These are phyloP conservation scores for Diaporthe helianthi DNA, from an alignment of 2,329 filamentous ascomycete species.

Conservation along the genomic window DNA sequence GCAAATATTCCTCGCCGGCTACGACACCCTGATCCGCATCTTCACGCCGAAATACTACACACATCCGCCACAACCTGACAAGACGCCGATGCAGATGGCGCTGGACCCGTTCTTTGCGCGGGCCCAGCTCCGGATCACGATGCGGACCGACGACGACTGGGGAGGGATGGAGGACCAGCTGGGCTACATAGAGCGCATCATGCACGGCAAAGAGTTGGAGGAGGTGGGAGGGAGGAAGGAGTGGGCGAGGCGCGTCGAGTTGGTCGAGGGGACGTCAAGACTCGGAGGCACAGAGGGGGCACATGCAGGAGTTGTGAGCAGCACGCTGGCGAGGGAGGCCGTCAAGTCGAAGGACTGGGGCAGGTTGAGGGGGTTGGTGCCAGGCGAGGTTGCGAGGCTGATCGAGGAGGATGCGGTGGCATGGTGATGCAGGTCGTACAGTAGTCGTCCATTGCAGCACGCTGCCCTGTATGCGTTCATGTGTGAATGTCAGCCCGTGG, in stretches of 20 bases:
- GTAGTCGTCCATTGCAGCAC: background rate
- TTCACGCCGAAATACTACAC: slow-evolving; percentile 76
- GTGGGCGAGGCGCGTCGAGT: slow-evolving; percentile 67
- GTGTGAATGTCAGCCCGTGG: background rate
- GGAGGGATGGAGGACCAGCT: slow-evolving; percentile 62
- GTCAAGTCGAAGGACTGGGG: slow-evolving; percentile 55
- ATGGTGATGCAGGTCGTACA: slow-evolving; percentile 5
- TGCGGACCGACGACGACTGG: slow-evolving; percentile 67
- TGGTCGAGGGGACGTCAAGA: slow-evolving; percentile 59
- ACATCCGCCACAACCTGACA: slow-evolving; percentile 16
- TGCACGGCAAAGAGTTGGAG: slow-evolving; percentile 52
- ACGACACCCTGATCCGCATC: slow-evolving; percentile 77
- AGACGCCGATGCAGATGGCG: slow-evolving; percentile 56
- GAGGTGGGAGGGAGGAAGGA: slow-evolving; percentile 59
- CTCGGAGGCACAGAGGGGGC: slow-evolving; percentile 48
- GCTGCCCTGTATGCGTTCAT: too few relatives aligned
- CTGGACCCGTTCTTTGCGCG: slow-evolving; percentile 69
- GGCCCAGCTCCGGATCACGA: slow-evolving; percentile 68
- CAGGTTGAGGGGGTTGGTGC: slow-evolving; percentile 61
- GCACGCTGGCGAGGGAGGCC: slow-evolving; percentile 68
- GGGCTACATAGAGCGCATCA: slow-evolving; percentile 59
- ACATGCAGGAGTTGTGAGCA: slow-evolving; percentile 60
- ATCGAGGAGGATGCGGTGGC: slow-evolving; percentile 62
- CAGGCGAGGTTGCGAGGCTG: slow-evolving; percentile 62
- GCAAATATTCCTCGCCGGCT: slow-evolving; percentile 76